Evolutionary conservation across 805 yeast species (phyloP), one percentile per base, ranked within the genome.

Genomic region (Yarrowia bubula): DNA sequence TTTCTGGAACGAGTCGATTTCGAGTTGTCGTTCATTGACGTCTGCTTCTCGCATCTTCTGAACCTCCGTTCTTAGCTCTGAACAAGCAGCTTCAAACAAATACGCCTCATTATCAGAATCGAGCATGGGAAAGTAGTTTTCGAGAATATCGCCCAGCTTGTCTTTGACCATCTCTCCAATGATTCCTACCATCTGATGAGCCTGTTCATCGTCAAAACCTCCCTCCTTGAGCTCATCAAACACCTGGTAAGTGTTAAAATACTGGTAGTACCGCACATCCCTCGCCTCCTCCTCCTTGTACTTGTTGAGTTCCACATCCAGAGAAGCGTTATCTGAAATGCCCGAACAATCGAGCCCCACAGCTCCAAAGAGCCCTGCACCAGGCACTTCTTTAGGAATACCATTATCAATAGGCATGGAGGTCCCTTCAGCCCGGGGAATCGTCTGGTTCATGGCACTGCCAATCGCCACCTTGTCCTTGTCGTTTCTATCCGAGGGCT

Each of bases 41-140:
- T 90, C 89, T 11, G 80, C 78, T 68, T 88, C 92, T 69, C 98
- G 78, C 35, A 88, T 83, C 44, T 86, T 81, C 44, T 87, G 85
- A 28, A 92, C 84, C 70, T 92, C 97, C 50, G 88, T 90, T 57
- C 88, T 76, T 41, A 93, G 76, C 74, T 93, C 98, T 64, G 92
- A 87, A 67, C 90, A 90, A 0, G 97, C 97, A 37, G 97, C 96
- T 73, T 92, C 93, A 74, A 91, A 92, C 13, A 95, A 76, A 72
- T 93, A 95, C 22, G 85, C 83, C 71, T 93, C 97, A 71, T 92
- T 93, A 68, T 92, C 97, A 14, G 91, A 77, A 69, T 91, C 97
- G 67, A 85, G 84, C 32, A 76, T 76, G 22, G 80, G 79, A 15
- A 80, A 73, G 15, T 75, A 71, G 43, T 73, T 71, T 2, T 74